Base-by-base conservation (phyloP, 352 stramenopile species). In the Globisporangium okanoganense region DNA sequence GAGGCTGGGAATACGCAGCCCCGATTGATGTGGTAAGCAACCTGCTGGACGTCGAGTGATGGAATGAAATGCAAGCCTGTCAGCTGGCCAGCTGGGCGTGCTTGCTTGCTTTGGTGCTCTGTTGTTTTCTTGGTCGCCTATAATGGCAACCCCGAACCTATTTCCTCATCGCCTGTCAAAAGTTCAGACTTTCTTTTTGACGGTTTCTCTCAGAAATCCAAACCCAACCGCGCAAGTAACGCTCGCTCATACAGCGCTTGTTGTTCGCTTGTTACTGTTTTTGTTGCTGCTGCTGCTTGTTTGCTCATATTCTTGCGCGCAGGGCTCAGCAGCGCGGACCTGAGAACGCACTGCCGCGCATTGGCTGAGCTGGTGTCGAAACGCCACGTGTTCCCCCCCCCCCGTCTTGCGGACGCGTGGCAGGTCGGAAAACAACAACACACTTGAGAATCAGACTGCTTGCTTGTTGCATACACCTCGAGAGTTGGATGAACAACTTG, bases 1-100 rank as follows among this genome's bases (percentile, higher is more conserved):
- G 49, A 43, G 49, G 8, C 9, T 43, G 49, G 40, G 29, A 56
- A 56, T 56, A 56, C 49, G 29, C 29, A 56, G 49, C 49, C 6
- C 10, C 14, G 27, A 7, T 27, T 25, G 29, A 36, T 55, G 27
- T 25, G 48, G 27, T 54, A 54, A 54, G 27, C 48, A 54, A 35
- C 5, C 25, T 35, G 8, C 5, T 36, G 24, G 14, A 4, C 4
- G 33, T n/a, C 36, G 36, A 43, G 36, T 5, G 36, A n/a, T 43
- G 36, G n/a, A n/a, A 43, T 43, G 36, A 13, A 43, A n/a, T 13
- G 13, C 36, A 43, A 4, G 14, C 36, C n/a, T 18, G 36, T 16
- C 36, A 7, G n/a, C n/a, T n/a, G n/a, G 36, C 14, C 36, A 43
- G 36, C 14, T 43, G 36, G 36, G 36, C 36, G n/a, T n/a, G n/a